Percentiles rank a stretch among this genome's conserved stretches.
phyloP scores from a whole-genome alignment of 192 early-diverging fungal species.

The Jimgerdemannia lactiflua region DNA sequence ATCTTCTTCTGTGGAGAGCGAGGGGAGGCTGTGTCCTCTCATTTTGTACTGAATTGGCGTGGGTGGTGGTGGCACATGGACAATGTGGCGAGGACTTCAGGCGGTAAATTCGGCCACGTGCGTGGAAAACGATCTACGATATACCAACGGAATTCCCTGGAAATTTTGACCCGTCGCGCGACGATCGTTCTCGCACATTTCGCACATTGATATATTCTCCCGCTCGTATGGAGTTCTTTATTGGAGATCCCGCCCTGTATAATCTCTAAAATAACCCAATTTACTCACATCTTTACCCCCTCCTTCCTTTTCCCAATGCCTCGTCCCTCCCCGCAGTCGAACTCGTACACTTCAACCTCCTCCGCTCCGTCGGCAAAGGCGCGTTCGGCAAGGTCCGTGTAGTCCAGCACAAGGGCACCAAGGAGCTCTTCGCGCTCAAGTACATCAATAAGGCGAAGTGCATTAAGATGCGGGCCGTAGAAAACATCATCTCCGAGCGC shows the following conservation, averaged over 20 bases:
- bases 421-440: constrained; percentile 88
- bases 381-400: constrained; percentile 96
- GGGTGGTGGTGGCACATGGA: not conserved
- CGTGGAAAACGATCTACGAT: too few relatives aligned
- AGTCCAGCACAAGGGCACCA: constrained; percentile 81
- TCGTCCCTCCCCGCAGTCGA: constrained; percentile 51
- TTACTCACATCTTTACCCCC: not conserved
- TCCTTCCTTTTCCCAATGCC: constrained; percentile 6
- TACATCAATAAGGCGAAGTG: constrained; percentile 97
- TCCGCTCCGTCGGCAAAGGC: constrained; percentile 90
- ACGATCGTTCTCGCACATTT: too few relatives aligned
- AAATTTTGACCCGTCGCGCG: too few relatives aligned
- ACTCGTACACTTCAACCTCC: constrained; percentile 85
- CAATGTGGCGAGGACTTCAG: too few relatives aligned
- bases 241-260: too few relatives aligned
- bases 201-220: too few relatives aligned
- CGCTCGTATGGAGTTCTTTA: too few relatives aligned
- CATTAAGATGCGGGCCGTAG: constrained; percentile 79
- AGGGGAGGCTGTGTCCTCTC: too few relatives aligned
- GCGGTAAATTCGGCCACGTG: too few relatives aligned
- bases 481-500: constrained; percentile 91
- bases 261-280: too few relatives aligned
- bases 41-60: not conserved
- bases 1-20: too few relatives aligned
- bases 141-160: too few relatives aligned